Base-by-base conservation (phyloP, 2,329 filamentous ascomycete species). In the Cladosporium austrohemisphaericum region DNA sequence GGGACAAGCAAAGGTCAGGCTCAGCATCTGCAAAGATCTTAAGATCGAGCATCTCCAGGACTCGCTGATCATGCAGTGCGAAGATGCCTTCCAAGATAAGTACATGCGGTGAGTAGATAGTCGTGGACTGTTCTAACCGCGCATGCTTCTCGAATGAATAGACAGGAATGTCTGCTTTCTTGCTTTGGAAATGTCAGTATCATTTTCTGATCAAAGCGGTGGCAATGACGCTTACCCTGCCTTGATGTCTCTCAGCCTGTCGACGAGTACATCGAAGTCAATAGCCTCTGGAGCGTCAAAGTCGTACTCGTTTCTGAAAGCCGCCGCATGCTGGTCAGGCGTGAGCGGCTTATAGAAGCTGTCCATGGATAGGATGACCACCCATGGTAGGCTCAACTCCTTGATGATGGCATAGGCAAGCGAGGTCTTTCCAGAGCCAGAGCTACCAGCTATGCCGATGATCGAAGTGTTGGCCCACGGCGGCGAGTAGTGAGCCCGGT, bases 21-120 rank as follows among this genome's bases (percentile, higher is more conserved):
- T 98, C 93, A 32, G 93, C 94, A 69, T 97, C 93, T 52, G 93
- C 94, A 66, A 95, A 98, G 46, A 98, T 94, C 86, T 88, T 94
- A 75, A 97, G 87, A 68, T 98, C 93, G 55, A 97, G 74, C 57
- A 98, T 73, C 14, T 94, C 86, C 52, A 93, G 72, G 4, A 98
- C 85, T 52, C 92, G 80, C 19, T 80, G 81, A 63, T 98, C 93
- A 63, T 96, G 90, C 10, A 98, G 75, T 6, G 93, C 93, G 69
- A 98, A 88, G 23, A 98, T 98, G 16, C 93, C 93, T 73, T 98
- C 93, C 11, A 98, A 72, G 38, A 98, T 90, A 20, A 98, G 76
- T 19, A 98, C 93, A 68, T 95, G 93, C 1, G 93, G 93, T 4
- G 93, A 97, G 66, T 98, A 98, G 53, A 98, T 88, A 1, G 87